Evolutionary conservation across 208 protist genomes (phyloP).

Genomic region (Strigomonas galati): DNA sequence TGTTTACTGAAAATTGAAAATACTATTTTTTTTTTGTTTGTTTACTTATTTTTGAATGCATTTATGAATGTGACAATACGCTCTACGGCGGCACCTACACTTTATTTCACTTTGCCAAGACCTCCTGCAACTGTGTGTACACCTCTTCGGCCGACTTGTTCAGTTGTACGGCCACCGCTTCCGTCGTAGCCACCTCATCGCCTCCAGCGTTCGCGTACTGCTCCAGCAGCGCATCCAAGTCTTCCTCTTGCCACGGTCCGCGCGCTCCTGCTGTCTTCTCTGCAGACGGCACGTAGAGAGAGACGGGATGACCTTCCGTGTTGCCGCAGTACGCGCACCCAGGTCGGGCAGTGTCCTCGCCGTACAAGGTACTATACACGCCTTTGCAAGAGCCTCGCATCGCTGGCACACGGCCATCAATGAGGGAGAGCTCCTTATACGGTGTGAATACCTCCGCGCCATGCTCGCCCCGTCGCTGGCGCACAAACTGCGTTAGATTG

Average conservation of each 20-base stretch:
- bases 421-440: slow-evolving; percentile 50
- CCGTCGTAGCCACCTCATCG: slow-evolving; percentile 71
- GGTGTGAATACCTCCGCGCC: slow-evolving; percentile 20
- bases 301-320: slow-evolving; percentile 54
- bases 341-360: slow-evolving; percentile 18
- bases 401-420: slow-evolving; percentile 55
- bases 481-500: slow-evolving; percentile 19
- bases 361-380: slow-evolving; percentile 59
- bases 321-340: slow-evolving; percentile 55
- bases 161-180: slow-evolving; percentile 35
- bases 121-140: not conserved
- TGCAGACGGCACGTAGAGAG: not conserved
- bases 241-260: slow-evolving; percentile 41
- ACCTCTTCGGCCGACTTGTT: not conserved
- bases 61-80: slow-evolving; percentile 2
- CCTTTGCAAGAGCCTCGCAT: slow-evolving; percentile 73
- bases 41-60: not conserved
- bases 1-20: not conserved
- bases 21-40: not conserved
- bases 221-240: slow-evolving; percentile 41
- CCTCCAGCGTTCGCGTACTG: slow-evolving; percentile 40
- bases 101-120: not conserved
- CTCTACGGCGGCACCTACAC: not conserved
- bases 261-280: not conserved
- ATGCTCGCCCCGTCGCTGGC: not conserved